phyloP scores from a whole-genome alignment of 768 basidiomycete species.

The Trametes gibbosa region DNA sequence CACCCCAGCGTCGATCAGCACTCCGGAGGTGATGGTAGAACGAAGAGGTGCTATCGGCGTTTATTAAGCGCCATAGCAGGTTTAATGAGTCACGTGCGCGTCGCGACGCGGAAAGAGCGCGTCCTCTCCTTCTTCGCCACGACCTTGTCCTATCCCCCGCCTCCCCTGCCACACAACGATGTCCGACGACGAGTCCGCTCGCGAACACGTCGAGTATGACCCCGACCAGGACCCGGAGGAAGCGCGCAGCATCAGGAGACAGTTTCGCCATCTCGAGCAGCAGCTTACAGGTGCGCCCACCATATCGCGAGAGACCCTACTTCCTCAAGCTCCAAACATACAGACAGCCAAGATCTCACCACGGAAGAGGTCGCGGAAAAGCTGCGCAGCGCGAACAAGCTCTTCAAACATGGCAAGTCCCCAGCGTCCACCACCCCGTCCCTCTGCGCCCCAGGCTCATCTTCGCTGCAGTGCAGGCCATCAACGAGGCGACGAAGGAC shows the following conservation, averaged over 20 bases:
- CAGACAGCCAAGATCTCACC: slow-evolving; percentile 43
- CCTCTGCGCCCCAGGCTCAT: slow-evolving; percentile 1
- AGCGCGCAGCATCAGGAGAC: slow-evolving; percentile 68
- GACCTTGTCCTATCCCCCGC: neutral
- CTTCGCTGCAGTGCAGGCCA: slow-evolving; percentile 57
- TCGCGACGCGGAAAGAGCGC: slow-evolving; percentile 5
- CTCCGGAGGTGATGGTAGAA: too few species aligned
- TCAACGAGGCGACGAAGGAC: slow-evolving; percentile 89
- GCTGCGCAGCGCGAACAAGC: slow-evolving; percentile 54
- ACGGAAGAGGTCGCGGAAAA: slow-evolving; percentile 54
- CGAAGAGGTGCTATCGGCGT: too few species aligned
- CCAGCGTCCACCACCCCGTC: neutral
- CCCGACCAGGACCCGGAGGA: slow-evolving; percentile 84
- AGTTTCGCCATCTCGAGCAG: slow-evolving; percentile 62
- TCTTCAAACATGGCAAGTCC: slow-evolving; percentile 66
- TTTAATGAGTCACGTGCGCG: slow-evolving; percentile 3
- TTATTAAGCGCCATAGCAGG: too few species aligned
- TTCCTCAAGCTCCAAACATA: neutral
- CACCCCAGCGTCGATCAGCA: too few species aligned
- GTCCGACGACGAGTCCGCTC: neutral
- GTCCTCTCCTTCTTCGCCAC: neutral
- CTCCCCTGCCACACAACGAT: neutral
- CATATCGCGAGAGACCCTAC: neutral
- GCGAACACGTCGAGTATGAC: slow-evolving; percentile 46
- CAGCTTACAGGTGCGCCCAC: slow-evolving; percentile 50